These are phyloP conservation scores for Globisporangium alternatum DNA, from an alignment of 352 stramenopile species.

Conservation along the genomic window DNA sequence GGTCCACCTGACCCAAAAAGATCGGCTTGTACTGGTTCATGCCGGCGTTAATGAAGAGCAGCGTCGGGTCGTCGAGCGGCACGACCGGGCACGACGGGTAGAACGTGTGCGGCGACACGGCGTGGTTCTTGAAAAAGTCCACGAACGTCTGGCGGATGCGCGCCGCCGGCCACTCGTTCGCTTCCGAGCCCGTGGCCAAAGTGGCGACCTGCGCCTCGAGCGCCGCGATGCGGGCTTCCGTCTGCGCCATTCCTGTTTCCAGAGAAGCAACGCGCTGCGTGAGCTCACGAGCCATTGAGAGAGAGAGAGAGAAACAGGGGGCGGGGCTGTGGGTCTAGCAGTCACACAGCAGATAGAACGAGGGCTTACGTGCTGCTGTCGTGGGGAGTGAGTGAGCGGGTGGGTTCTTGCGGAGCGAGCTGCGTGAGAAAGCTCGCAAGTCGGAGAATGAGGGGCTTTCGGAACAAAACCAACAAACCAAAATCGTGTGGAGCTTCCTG, in stretches of 20 bases:
- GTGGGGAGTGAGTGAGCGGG: too few relatives aligned
- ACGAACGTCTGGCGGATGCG: slow-evolving; percentile 98
- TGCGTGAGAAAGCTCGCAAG: background rate
- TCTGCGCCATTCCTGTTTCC: slow-evolving; percentile 25
- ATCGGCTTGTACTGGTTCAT: slow-evolving; percentile 99
- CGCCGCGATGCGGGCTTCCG: slow-evolving; percentile 20
- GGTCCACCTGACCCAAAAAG: slow-evolving; percentile 97
- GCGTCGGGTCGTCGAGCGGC: slow-evolving; percentile 96
- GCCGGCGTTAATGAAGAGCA: slow-evolving; percentile 99
- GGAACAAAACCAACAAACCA: background rate
- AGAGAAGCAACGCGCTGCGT: slow-evolving; percentile 30
- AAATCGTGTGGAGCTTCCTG: slow-evolving; percentile 12
- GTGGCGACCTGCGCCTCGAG: slow-evolving; percentile 19
- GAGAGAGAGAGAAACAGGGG: background rate
- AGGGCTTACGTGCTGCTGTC: slow-evolving; percentile 1
- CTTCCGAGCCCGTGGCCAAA: slow-evolving; percentile 21
- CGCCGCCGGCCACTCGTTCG: slow-evolving; percentile 90
- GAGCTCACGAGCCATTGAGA: slow-evolving; percentile 14
- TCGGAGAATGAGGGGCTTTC: slow-evolving; percentile 5
- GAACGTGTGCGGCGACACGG: slow-evolving; percentile 87
- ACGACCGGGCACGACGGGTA: slow-evolving; percentile 96
- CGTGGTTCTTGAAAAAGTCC: slow-evolving; percentile 95
- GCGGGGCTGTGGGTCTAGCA: background rate
- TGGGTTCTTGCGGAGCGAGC: background rate
- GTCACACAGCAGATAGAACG: background rate